phyloP scores from a whole-genome alignment of 2,329 filamentous ascomycete species.

The Exophiala calicioides region DNA sequence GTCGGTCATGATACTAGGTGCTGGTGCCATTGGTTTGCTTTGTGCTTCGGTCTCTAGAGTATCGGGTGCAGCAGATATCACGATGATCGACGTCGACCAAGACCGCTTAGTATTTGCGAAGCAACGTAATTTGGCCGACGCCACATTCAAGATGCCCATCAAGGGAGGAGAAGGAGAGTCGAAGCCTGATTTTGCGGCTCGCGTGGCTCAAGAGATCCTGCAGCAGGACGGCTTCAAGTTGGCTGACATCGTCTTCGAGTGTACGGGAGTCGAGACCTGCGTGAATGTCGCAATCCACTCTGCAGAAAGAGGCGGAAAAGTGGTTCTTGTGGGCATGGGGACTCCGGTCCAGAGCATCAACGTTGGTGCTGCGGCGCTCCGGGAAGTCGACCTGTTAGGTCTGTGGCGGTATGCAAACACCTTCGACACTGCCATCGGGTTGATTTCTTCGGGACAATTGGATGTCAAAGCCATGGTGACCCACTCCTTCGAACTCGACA shows the following conservation, averaged over 20 bases:
- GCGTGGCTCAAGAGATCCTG: slow-evolving; percentile 37
- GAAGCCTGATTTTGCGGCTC: slow-evolving; percentile 55
- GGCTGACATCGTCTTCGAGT: slow-evolving; percentile 46
- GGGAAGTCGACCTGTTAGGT: slow-evolving; percentile 59
- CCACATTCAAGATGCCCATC: slow-evolving; percentile 56
- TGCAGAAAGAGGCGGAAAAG: slow-evolving; percentile 49
- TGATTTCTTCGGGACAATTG: slow-evolving; percentile 52
- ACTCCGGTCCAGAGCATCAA: slow-evolving; percentile 57
- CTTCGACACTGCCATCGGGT: slow-evolving; percentile 54
- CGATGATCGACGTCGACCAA: slow-evolving; percentile 62
- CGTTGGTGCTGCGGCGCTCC: slow-evolving; percentile 53
- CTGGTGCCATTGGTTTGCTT: slow-evolving; percentile 61
- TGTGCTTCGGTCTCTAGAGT: slow-evolving; percentile 59
- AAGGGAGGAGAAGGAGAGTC: slow-evolving; percentile 44
- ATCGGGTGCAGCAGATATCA: slow-evolving; percentile 54
- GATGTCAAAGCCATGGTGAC: slow-evolving; percentile 62
- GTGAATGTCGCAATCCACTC: slow-evolving; percentile 48
- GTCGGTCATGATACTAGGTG: slow-evolving; percentile 59
- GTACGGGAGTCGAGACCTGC: slow-evolving; percentile 47
- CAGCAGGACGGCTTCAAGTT: slow-evolving; percentile 41
- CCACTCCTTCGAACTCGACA: slow-evolving; percentile 63
- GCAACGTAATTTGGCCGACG: slow-evolving; percentile 60
- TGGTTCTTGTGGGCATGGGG: slow-evolving; percentile 59
- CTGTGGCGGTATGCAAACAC: slow-evolving; percentile 58
- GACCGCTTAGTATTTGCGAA: slow-evolving; percentile 59